Evolutionary conservation across 2,329 filamentous ascomycete species (phyloP), one percentile per base, ranked within the genome.

Genomic region (Xylariaceae sp.): DNA sequence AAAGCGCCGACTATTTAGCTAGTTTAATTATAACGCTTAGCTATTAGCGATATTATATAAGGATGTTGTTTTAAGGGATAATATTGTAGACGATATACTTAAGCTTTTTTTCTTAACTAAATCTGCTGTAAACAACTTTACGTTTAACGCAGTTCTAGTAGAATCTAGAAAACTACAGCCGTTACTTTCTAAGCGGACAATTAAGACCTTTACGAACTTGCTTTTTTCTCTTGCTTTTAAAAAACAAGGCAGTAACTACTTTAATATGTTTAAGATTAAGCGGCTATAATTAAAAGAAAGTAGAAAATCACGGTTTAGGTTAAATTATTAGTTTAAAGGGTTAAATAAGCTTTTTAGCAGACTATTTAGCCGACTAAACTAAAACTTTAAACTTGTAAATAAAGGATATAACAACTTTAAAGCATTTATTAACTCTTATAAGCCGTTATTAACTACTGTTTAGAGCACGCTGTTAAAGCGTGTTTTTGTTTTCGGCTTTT

Each of bases 101-200:
- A 61, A 61, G 24, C 65, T 67, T 17, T 66, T 65, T 8, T 61
- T 66, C 4, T 50, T 67, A 37, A 41, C 60, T 28, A 61, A 59
- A 31, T 61, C 64, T 12, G 43, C 53, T 6, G 61, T 63, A 5
- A 65, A 70, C 16, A 54, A 55, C 4, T 46, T 63, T 24, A 65
- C 68, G 11, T 70, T 69, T 33, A 69, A 71, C 47, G 26, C 60
- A 2, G 53, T 69, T n/a, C 24, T 57, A 23, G 52, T 61, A 2
- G 53, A 61, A 12, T 39, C 60, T 11, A 60, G 51, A 33, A 69
- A 61, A 37, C 56, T 66, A 12, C 63, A 55, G n/a, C 79, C 83
- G 48, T 93, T 91, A 0, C 79, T 97, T 3, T 87, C 89, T 0
- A 93, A 97, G 66, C 82, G 94, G 56, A 96, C 93, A 0, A 87